Evolutionary conservation across 257 asterid genomes (phyloP).

Genomic region (Anisodus tanguticus): DNA sequence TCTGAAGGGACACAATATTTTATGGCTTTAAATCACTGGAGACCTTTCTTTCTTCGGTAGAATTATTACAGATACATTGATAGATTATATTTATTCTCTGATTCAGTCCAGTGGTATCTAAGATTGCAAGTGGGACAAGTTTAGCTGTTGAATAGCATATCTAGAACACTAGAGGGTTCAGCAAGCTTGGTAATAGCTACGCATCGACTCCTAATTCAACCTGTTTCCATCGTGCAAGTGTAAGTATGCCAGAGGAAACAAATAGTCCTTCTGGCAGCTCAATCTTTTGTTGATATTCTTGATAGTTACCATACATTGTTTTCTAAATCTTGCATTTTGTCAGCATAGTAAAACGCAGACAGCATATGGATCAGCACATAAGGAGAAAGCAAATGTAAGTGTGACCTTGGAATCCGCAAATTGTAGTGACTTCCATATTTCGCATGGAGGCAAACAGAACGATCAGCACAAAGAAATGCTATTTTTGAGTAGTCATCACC

Average conservation of each 20-base stretch:
- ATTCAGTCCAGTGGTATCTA: neutral
- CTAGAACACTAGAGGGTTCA: neutral
- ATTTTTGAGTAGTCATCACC: conserved; percentile 92
- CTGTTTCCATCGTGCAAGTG: neutral
- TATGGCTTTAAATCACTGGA: neutral
- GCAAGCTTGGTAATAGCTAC: neutral
- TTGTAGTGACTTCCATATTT: conserved; percentile 94
- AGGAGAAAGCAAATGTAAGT: conserved; percentile 3
- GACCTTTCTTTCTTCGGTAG: conserved; percentile 6
- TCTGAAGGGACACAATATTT: neutral
- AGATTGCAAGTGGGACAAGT: neutral
- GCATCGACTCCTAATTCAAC: neutral
- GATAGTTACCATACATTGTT: neutral
- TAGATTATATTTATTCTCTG: neutral
- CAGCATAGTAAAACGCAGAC: conserved; percentile 6
- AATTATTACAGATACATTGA: neutral
- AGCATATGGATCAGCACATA: neutral
- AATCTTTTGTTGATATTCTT: neutral
- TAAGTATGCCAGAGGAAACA: conserved; percentile 3
- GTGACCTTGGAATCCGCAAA: conserved; percentile 85
- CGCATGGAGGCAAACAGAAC: conserved; percentile 91
- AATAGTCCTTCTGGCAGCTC: neutral
- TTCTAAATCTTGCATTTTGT: conserved; percentile 23
- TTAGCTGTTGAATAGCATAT: conserved; percentile 9
- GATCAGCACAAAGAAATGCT: conserved; percentile 94